Conservation (phyloP, 2,329 filamentous ascomycete genomes). For the Falciphora oryzae region DNA sequence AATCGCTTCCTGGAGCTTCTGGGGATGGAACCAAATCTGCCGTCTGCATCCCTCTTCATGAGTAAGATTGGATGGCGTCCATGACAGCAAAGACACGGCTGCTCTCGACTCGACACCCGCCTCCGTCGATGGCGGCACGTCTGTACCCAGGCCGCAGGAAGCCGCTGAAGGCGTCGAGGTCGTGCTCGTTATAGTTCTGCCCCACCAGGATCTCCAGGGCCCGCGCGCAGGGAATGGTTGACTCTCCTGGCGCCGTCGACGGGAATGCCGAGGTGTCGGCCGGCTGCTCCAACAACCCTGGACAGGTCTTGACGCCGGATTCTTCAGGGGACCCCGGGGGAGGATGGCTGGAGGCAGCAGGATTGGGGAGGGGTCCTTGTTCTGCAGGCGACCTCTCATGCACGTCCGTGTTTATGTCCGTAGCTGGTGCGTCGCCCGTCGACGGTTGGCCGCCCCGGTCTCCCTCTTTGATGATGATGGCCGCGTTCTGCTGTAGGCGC, state of each 20-base stretch:
- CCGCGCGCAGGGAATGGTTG: constrained; percentile 23
- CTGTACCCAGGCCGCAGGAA: constrained; percentile 18
- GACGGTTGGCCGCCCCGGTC: too few relatives aligned
- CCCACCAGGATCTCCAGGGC: constrained; percentile 22
- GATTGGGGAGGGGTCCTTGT: too few relatives aligned
- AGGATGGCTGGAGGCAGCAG: too few relatives aligned
- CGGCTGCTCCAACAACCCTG: background rate
- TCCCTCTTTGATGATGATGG: background rate
- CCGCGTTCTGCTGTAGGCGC: constrained; percentile 9
- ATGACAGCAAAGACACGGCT: background rate
- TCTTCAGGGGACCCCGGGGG: too few relatives aligned
- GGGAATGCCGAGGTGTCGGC: constrained; percentile 14
- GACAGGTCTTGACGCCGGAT: background rate
- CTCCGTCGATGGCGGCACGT: background rate
- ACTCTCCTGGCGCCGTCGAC: constrained; percentile 17
- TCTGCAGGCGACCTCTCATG: too few relatives aligned
- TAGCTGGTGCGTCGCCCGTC: background rate
- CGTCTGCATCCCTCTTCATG: too few relatives aligned
- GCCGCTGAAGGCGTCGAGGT: constrained; percentile 13
- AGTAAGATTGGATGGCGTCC: background rate
- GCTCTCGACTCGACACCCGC: constrained; percentile 14
- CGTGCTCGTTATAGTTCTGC: constrained; percentile 15
- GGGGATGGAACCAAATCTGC: background rate
- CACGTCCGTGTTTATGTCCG: background rate
- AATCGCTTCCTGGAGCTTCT: too few relatives aligned